A percentile compares a stretch with the other conserved stretches of the same genome.
These are phyloP conservation scores for Sanguinoderma infundibulare DNA, from an alignment of 1,284 basidiomycete species.

Conservation along the genomic window DNA sequence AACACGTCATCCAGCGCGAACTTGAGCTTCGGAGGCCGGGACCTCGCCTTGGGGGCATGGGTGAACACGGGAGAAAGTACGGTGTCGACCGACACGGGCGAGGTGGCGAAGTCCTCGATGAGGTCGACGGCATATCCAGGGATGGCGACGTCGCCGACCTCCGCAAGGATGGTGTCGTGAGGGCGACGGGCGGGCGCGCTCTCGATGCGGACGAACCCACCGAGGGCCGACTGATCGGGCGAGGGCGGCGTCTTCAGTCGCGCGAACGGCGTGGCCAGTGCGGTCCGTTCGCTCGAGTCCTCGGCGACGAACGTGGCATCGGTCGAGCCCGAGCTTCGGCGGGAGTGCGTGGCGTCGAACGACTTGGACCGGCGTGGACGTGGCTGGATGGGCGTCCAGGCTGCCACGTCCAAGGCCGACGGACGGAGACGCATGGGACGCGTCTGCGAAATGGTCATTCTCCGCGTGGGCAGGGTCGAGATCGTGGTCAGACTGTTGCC, in stretches of 20 bases:
- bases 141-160: slow-evolving; percentile 23
- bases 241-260: slow-evolving; percentile 4
- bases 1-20: too few relatives aligned
- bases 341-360: slow-evolving; percentile 19
- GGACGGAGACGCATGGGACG: slow-evolving; percentile 28
- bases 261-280: slow-evolving; percentile 2
- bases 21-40: too few relatives aligned
- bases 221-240: slow-evolving; percentile 1
- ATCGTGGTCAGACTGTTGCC: slow-evolving; percentile 4
- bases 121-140: slow-evolving; percentile 32
- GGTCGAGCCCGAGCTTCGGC: slow-evolving; percentile 19
- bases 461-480: slow-evolving; percentile 6
- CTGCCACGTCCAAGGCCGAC: slow-evolving; percentile 20
- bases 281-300: slow-evolving; percentile 9
- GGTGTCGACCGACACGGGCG: slow-evolving; percentile 20
- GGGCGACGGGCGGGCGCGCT: slow-evolving; percentile 18
- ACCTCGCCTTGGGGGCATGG: too few relatives aligned
- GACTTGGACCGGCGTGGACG: slow-evolving; percentile 17
- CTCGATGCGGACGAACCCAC: slow-evolving; percentile 26
- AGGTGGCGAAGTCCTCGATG: slow-evolving; percentile 28
- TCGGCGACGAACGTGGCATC: slow-evolving; percentile 19
- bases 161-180: slow-evolving; percentile 24
- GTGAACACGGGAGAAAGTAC: slow-evolving; percentile 12
- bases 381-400: slow-evolving; percentile 14
- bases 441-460: slow-evolving; percentile 28